phyloP scores from a whole-genome alignment of 495 filamentous ascomycete species.

The Daldinia bambusicola region DNA sequence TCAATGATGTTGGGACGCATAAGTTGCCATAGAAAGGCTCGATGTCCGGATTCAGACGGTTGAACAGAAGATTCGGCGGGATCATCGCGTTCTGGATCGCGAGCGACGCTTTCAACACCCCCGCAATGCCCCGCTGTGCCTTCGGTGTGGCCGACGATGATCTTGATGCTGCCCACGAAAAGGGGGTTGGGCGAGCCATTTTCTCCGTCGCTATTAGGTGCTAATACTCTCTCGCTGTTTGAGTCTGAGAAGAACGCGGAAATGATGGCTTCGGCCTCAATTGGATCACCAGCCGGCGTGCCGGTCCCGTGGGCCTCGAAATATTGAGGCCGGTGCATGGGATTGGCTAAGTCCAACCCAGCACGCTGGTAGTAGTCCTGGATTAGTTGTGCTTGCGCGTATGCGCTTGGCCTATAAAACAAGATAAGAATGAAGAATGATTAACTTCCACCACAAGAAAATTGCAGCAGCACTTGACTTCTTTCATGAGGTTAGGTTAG shows the following conservation, averaged over 20 bases:
- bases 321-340: constrained; percentile 51
- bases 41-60: constrained; percentile 13
- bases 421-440: no score
- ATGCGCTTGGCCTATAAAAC: no score
- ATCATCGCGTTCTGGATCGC: constrained; percentile 58
- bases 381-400: constrained; percentile 63
- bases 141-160: constrained; percentile 66
- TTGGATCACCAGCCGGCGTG: constrained; percentile 58
- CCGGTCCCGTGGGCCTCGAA: constrained; percentile 67
- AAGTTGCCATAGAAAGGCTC: neutral
- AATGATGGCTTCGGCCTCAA: constrained; percentile 60
- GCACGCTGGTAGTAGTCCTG: constrained; percentile 58
- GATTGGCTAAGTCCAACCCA: constrained; percentile 49
- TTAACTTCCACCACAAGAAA: no score
- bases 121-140: constrained; percentile 61
- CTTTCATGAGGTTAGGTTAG: no score
- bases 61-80: constrained; percentile 55
- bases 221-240: no score
- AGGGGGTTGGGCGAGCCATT: neutral
- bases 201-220: neutral
- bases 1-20: no score
- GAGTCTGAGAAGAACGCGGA: constrained; percentile 48
- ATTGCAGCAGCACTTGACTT: no score
- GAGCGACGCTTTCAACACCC: constrained; percentile 59
- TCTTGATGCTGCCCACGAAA: constrained; percentile 63